Conservation (phyloP, 805 yeast genomes). For the Yueomyces sp. region DNA sequence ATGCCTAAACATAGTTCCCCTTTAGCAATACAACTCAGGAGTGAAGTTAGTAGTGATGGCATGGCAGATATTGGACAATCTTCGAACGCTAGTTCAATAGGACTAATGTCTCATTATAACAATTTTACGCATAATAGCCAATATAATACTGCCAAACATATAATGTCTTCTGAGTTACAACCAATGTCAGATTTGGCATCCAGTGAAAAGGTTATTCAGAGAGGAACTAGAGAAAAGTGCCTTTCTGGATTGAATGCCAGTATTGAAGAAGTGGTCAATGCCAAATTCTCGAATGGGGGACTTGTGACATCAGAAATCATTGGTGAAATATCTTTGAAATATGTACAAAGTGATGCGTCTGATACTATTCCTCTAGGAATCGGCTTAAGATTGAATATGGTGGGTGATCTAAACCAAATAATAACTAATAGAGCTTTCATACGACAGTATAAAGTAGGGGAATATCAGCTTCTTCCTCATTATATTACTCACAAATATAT, state of each 20-base stretch:
- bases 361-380: slow-evolving; percentile 30
- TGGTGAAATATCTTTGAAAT: slow-evolving; percentile 82
- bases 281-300: slow-evolving; percentile 55
- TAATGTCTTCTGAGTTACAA: too few species aligned
- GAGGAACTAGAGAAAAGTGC: too few species aligned
- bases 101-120: too few species aligned
- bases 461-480: slow-evolving; percentile 35
- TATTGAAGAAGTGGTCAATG: slow-evolving; percentile 75
- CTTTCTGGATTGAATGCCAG: slow-evolving; percentile 65
- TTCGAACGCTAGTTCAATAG: too few species aligned
- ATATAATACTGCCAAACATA: not conserved
- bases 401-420: slow-evolving; percentile 31
- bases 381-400: slow-evolving; percentile 29
- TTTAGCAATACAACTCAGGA: too few species aligned
- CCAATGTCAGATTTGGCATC: too few species aligned
- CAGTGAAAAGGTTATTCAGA: too few species aligned
- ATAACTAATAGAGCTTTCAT: slow-evolving; percentile 42
- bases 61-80: too few species aligned
- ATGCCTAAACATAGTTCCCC: too few species aligned
- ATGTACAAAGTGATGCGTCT: slow-evolving; percentile 24
- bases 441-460: slow-evolving; percentile 31
- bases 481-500: slow-evolving; percentile 50
- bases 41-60: too few species aligned
- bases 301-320: slow-evolving; percentile 46
- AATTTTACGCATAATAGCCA: not conserved